These are phyloP conservation scores for Phytophthora colocasiae DNA, from an alignment of 352 stramenopile genomes.

Conservation along the genomic window DNA sequence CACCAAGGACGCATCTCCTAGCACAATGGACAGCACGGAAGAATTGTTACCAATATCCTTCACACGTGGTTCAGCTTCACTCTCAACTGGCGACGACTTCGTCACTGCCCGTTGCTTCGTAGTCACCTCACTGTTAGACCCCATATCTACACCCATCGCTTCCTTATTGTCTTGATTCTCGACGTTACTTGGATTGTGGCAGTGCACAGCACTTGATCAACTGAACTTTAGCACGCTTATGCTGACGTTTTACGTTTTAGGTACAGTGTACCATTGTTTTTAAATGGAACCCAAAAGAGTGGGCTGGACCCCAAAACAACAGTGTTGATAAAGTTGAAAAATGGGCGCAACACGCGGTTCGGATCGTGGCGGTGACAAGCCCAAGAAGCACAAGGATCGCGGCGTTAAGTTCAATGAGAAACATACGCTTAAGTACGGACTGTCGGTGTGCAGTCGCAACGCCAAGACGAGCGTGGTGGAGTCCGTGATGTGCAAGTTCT, in stretches of 20 bases:
- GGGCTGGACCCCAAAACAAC: neutral
- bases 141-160: slow-evolving; percentile 31
- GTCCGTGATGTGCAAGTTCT: slow-evolving; percentile 82
- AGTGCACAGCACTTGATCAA: neutral
- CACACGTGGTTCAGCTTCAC: neutral
- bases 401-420: slow-evolving; percentile 74
- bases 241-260: neutral
- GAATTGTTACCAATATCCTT: slow-evolving; percentile 22
- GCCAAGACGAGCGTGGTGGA: slow-evolving; percentile 57
- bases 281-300: slow-evolving; percentile 2
- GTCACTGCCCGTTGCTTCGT: slow-evolving; percentile 24
- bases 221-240: slow-evolving; percentile 7
- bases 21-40: slow-evolving; percentile 48
- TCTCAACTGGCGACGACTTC: slow-evolving; percentile 7
- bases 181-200: slow-evolving; percentile 9
- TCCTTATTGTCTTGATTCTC: neutral
- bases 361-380: slow-evolving; percentile 30
- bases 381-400: slow-evolving; percentile 68
- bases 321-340: too few relatives aligned
- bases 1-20: slow-evolving; percentile 62
- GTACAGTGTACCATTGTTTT: too few relatives aligned
- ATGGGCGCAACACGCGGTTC: slow-evolving; percentile 38
- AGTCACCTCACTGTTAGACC: slow-evolving; percentile 11
- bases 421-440: slow-evolving; percentile 73
- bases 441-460: slow-evolving; percentile 70